phyloP scores from a whole-genome alignment of 176 grass and related monocot species.

The Echinochloa phyllopogon region DNA sequence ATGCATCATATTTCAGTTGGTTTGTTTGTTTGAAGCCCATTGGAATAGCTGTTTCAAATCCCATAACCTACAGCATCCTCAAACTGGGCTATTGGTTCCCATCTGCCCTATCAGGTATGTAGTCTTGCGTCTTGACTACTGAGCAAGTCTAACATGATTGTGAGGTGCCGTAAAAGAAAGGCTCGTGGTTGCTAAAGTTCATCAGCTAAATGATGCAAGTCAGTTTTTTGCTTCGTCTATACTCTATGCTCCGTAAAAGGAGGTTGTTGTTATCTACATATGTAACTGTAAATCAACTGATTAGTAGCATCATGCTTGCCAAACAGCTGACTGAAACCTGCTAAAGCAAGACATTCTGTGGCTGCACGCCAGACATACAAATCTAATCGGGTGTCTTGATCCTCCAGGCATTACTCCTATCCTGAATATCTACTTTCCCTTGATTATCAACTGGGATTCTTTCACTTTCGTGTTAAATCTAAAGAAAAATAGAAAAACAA shows the following conservation, averaged over 20 bases:
- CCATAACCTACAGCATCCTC: neutral
- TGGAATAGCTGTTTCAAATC: neutral
- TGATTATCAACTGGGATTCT: slow-evolving; percentile 12
- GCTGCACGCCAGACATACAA: neutral
- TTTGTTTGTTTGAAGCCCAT: neutral
- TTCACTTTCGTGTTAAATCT: slow-evolving; percentile 1
- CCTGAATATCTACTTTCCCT: slow-evolving; percentile 17
- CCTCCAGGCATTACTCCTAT: slow-evolving; percentile 23
- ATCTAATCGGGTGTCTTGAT: neutral
- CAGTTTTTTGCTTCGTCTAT: neutral
- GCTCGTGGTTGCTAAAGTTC: neutral
- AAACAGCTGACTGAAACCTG: neutral
- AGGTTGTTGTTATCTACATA: neutral
- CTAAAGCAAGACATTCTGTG: neutral
- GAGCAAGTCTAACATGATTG: neutral
- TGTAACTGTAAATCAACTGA: neutral
- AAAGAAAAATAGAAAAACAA: neutral
- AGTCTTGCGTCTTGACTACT: neutral
- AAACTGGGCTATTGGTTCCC: slow-evolving; percentile 11
- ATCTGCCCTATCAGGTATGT: slow-evolving; percentile 6
- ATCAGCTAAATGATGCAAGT: neutral
- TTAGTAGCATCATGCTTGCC: slow-evolving; percentile 5
- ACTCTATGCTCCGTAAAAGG: neutral
- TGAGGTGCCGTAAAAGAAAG: neutral
- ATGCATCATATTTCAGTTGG: neutral